Evolutionary conservation across 345 rosid species (phyloP), one percentile per base, ranked within the genome.

Genomic region (Linum tenue): DNA sequence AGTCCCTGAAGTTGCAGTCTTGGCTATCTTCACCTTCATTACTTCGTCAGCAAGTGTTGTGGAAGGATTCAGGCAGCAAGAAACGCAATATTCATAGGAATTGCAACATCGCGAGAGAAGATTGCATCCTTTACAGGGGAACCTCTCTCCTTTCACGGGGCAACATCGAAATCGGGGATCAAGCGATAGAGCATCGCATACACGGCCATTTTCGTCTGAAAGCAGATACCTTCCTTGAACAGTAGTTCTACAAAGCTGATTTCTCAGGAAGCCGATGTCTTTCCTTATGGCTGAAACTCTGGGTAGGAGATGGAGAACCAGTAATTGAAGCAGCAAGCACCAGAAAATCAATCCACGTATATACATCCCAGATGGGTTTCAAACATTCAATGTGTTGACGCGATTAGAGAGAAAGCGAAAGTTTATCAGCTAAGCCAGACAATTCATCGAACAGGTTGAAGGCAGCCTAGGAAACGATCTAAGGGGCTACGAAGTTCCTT

Each of bases 1-100:
- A 39, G 82, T 81, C 64, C 87, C 95, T 92, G 89, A 84, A 57
- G 97, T 86, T 59, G 77, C 70, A 17, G 99, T 91, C 82, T 86
- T 92, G 37, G 97, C 92, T 39, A 86, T 76, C 73, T 85, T 90
- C 51, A 88, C 72, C 71, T 82, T 84, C 53, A 76, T 56, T 48
- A 81, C 86, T 67, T 85, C 75, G 77, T 78, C 86, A 43, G 80
- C 72, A 58, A 69, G 64, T 56, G 90, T 85, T 79, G 74, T 77
- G 67, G 86, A 67, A 39, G 98, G 97, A 74, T 81, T 76, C 60
- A 82, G 78, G 73, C 98, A 87, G 81, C 98, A 92, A 22, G 98
- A 85, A 72, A 92, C 97, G 56, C 98, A 92, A 78, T 64, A 87
- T 59, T 89, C 98, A 72, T 92, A 89, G 60, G 96, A 86, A 73